These are phyloP conservation scores for Trypanosoma vivax DNA, from an alignment of 208 protist genomes.

Conservation along the genomic window DNA sequence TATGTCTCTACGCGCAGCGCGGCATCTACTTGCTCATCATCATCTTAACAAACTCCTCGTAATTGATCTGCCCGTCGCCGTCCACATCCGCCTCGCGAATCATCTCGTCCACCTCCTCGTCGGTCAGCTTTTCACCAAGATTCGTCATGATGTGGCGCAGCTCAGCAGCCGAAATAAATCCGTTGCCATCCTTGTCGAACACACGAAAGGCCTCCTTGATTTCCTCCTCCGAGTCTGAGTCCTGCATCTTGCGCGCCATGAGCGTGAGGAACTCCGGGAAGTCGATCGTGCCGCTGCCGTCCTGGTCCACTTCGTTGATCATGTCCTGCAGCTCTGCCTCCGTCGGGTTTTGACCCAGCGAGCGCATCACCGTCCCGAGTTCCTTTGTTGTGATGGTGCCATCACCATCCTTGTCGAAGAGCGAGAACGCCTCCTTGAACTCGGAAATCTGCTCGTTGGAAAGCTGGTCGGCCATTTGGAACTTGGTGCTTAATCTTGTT, in stretches of 20 bases:
- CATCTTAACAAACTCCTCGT: constrained; percentile 80
- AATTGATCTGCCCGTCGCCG: constrained; percentile 72
- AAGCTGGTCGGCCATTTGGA: constrained; percentile 79
- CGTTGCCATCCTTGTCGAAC: constrained; percentile 95
- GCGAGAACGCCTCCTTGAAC: constrained; percentile 99
- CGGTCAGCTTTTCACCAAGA: constrained; percentile 91
- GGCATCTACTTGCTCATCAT: constrained; percentile 55
- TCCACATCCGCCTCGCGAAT: constrained; percentile 79
- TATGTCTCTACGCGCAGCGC: constrained; percentile 60
- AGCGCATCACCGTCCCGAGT: constrained; percentile 99
- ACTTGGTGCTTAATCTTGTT: neutral
- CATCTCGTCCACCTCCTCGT: constrained; percentile 80
- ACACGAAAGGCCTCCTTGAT: constrained; percentile 94
- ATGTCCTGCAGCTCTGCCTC: constrained; percentile 96
- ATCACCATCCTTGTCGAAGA: constrained; percentile 96
- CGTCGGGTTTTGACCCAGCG: constrained; percentile 96
- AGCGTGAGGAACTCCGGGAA: constrained; percentile 92
- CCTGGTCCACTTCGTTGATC: constrained; percentile 96
- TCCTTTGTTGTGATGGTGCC: constrained; percentile 97
- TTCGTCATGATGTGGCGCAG: constrained; percentile 94
- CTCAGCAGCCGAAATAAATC: constrained; percentile 92
- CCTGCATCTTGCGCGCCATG: constrained; percentile 88
- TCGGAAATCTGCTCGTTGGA: constrained; percentile 98
- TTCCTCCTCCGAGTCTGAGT: constrained; percentile 91
- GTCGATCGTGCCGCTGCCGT: constrained; percentile 94